A percentile compares a stretch with the other conserved stretches of the same genome.
Conservation (phyloP, 1,139 yeast species). For the Magnusiomyces paraingens region DNA sequence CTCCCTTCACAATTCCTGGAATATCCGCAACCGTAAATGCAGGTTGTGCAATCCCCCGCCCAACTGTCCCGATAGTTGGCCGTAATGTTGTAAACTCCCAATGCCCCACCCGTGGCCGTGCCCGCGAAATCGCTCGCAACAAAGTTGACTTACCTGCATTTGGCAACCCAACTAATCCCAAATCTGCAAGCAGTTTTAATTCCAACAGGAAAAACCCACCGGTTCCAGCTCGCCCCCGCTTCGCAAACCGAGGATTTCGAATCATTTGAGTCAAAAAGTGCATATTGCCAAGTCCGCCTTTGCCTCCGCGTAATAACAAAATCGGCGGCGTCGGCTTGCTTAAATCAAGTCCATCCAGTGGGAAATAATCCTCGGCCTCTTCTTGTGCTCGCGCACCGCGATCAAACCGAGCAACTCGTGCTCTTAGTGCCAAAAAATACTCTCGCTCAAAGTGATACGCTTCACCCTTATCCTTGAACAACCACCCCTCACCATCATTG, state of each 20-base stretch:
- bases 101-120: constrained; percentile 87
- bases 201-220: constrained; percentile 69
- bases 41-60: constrained; percentile 57
- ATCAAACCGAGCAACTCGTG: constrained; percentile 61
- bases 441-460: constrained; percentile 58
- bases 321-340: constrained; percentile 61
- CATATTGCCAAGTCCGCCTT: constrained; percentile 95
- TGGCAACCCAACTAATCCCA: constrained; percentile 91
- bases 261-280: constrained; percentile 79
- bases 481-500: constrained; percentile 78
- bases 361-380: constrained; percentile 58
- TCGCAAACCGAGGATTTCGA: constrained; percentile 85
- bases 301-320: constrained; percentile 74
- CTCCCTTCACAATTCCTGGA: constrained; percentile 91
- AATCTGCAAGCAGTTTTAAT: constrained; percentile 79
- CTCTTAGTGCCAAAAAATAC: constrained; percentile 58
- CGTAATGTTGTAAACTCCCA: constrained; percentile 95
- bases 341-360: constrained; percentile 73
- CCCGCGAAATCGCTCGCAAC: constrained; percentile 79
- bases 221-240: constrained; percentile 65
- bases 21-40: constrained; percentile 90
- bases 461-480: constrained; percentile 65
- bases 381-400: constrained; percentile 56
- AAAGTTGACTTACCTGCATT: constrained; percentile 95
- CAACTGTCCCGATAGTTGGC: constrained; percentile 87